Evolutionary conservation across 371 early-diverging fungal species (phyloP).

Genomic region (Mucor saturninus): DNA sequence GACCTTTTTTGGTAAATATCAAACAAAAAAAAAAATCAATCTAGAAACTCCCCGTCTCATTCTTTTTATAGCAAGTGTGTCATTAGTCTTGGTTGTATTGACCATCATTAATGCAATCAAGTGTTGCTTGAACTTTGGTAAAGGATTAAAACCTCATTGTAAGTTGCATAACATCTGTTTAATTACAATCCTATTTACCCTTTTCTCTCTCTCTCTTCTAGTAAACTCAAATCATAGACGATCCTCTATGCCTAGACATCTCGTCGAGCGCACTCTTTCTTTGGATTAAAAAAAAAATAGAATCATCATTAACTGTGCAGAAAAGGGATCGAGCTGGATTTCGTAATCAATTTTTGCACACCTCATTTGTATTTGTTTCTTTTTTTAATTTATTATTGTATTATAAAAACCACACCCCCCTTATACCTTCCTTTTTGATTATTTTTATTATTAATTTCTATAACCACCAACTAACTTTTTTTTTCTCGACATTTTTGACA

Average conservation of each 20-base stretch:
- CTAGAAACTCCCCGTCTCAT: neutral
- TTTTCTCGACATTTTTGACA: slow-evolving; percentile 23
- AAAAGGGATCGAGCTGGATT: slow-evolving; percentile 7
- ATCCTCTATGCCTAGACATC: slow-evolving; percentile 22
- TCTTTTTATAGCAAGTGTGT: slow-evolving; percentile 59
- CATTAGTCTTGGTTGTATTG: slow-evolving; percentile 66
- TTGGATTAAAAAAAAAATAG: slow-evolving; percentile 21
- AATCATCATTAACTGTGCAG: neutral
- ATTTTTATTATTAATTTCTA: slow-evolving; percentile 17
- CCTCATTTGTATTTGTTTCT: neutral
- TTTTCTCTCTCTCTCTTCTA: slow-evolving; percentile 3
- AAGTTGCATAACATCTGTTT: slow-evolving; percentile 21
- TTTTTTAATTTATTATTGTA: slow-evolving; percentile 2
- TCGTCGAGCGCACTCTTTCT: slow-evolving; percentile 23
- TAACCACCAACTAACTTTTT: slow-evolving; percentile 25
- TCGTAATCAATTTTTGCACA: neutral
- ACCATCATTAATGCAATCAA: slow-evolving; percentile 73
- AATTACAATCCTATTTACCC: neutral
- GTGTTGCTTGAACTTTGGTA: slow-evolving; percentile 82
- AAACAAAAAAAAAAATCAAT: neutral
- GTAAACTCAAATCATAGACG: slow-evolving; percentile 12
- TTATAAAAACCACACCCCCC: neutral
- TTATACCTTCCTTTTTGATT: neutral
- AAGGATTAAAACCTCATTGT: slow-evolving; percentile 72
- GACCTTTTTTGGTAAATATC: slow-evolving; percentile 81